Conservation (phyloP, 441 rosid genomes). For the Euphorbia corollata region DNA sequence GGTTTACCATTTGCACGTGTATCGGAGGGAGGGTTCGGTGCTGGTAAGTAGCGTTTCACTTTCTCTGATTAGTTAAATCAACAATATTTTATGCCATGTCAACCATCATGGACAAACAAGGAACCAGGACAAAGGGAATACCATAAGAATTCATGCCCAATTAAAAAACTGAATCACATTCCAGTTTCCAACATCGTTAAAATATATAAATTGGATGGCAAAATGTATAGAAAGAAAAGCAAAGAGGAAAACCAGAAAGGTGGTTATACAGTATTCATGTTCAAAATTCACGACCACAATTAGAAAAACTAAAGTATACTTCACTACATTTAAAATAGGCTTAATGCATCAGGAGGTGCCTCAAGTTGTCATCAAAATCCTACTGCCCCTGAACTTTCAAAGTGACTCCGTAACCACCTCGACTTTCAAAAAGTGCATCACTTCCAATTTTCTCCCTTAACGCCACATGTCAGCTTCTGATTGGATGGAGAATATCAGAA, state of each 20-base stretch:
- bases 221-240: background rate
- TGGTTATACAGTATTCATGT: background rate
- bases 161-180: background rate
- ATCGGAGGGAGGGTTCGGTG: background rate
- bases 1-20: background rate
- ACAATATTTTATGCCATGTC: background rate
- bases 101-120: background rate
- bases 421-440: too few species aligned
- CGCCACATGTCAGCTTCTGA: too few species aligned
- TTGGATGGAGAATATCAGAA: too few species aligned
- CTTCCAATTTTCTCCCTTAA: too few species aligned
- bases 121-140: background rate
- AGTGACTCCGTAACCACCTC: too few species aligned
- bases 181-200: background rate
- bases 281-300: too few species aligned
- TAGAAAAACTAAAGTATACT: too few species aligned
- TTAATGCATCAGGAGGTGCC: too few species aligned
- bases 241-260: background rate
- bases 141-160: background rate
- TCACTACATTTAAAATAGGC: too few species aligned
- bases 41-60: background rate
- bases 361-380: too few species aligned
- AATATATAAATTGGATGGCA: background rate
- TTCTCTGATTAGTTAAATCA: background rate
- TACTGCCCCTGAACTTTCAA: too few species aligned